These are phyloP conservation scores for Geranomyces michiganensis DNA, from an alignment of 192 early-diverging fungal species.

Conservation along the genomic window DNA sequence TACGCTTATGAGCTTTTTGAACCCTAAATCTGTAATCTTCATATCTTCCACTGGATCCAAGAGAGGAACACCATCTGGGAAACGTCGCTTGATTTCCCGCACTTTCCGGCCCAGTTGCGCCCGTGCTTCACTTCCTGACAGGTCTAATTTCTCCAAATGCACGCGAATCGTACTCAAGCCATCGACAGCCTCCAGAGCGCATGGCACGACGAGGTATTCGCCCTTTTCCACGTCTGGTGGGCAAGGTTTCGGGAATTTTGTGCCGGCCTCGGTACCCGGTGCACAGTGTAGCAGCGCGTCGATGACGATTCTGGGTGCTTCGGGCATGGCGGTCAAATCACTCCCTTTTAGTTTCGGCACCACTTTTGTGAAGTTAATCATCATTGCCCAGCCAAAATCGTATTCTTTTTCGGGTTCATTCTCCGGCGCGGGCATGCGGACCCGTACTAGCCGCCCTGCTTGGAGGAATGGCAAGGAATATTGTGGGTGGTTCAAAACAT, in stretches of 20 bases:
- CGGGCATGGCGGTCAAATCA: slow-evolving; percentile 34
- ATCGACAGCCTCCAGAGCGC: slow-evolving; percentile 72
- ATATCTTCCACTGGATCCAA: slow-evolving; percentile 91
- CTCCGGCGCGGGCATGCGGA: slow-evolving; percentile 31
- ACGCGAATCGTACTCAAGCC: slow-evolving; percentile 76
- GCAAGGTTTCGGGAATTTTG: slow-evolving; percentile 59
- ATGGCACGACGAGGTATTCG: slow-evolving; percentile 76
- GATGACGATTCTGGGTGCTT: slow-evolving; percentile 71
- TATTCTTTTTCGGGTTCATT: slow-evolving; percentile 17
- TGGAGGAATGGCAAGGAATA: slow-evolving; percentile 84
- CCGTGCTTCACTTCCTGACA: slow-evolving; percentile 60
- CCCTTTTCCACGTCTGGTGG: slow-evolving; percentile 53
- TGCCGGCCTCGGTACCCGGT: slow-evolving; percentile 57
- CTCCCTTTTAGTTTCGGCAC: slow-evolving; percentile 39
- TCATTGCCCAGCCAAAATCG: slow-evolving; percentile 93
- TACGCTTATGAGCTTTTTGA: slow-evolving; percentile 71
- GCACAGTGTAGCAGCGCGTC: slow-evolving; percentile 86
- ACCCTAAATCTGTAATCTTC: slow-evolving; percentile 77
- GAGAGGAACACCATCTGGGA: slow-evolving; percentile 75
- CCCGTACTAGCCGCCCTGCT: slow-evolving; percentile 75
- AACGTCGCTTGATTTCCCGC: slow-evolving; percentile 70
- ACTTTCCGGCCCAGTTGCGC: slow-evolving; percentile 68
- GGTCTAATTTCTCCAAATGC: slow-evolving; percentile 66
- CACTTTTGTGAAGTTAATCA: slow-evolving; percentile 73
- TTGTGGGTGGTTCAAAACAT: slow-evolving; percentile 80